phyloP scores from a whole-genome alignment of 1,284 basidiomycete species.

The Cutaneotrichosporon curvatum region DNA sequence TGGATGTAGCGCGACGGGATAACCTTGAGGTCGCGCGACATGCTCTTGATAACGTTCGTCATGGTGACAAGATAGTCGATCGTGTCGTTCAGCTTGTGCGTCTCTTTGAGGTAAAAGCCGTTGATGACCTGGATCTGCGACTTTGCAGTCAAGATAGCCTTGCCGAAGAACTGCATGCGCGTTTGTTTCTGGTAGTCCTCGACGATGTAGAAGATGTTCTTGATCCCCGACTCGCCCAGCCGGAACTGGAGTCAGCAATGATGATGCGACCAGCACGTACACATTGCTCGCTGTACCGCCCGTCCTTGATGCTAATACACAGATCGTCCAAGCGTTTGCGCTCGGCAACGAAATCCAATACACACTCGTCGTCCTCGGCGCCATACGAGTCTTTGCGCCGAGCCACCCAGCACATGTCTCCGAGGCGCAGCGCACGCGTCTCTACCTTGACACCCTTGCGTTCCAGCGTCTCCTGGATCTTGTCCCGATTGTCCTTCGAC shows the following conservation, averaged over 20 bases:
- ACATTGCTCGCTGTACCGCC: conserved; percentile 54
- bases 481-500: conserved; percentile 41
- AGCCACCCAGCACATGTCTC: conserved; percentile 56
- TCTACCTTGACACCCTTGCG: conserved; percentile 48
- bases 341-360: conserved; percentile 54
- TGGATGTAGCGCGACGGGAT: conserved; percentile 47
- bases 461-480: conserved; percentile 37
- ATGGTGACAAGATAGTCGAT: conserved; percentile 50
- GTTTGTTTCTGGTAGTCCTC: conserved; percentile 50
- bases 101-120: conserved; percentile 53
- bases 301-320: conserved; percentile 50
- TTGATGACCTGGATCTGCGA: conserved; percentile 54
- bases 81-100: conserved; percentile 49
- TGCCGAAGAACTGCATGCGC: conserved; percentile 33
- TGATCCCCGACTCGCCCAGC: conserved; percentile 49
- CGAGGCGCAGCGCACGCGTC: conserved; percentile 49
- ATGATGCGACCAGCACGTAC: conserved; percentile 28
- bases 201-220: conserved; percentile 52
- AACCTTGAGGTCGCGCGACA: conserved; percentile 42
- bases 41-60: conserved; percentile 47
- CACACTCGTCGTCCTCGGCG: conserved; percentile 48
- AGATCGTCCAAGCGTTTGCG: conserved; percentile 55
- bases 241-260: conserved; percentile 45
- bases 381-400: conserved; percentile 36
- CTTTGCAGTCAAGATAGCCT: conserved; percentile 45